Conservation (phyloP, 176 grass and related monocot genomes). For the Carex littledalei region DNA sequence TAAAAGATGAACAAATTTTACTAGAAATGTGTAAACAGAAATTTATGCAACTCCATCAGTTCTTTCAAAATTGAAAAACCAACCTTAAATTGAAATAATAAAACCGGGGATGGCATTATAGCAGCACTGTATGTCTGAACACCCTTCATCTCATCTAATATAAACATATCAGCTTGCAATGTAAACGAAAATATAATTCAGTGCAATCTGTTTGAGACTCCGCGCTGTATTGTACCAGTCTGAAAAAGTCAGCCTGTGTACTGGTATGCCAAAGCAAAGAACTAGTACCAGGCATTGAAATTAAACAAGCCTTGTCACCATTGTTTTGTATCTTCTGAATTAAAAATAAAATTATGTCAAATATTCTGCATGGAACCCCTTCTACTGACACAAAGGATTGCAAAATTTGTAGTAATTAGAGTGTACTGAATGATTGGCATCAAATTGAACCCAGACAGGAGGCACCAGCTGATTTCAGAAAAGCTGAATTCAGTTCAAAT, state of each 20-base stretch:
- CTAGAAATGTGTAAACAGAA: neutral
- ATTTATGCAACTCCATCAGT: neutral
- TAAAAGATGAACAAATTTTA: neutral
- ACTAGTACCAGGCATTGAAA: neutral
- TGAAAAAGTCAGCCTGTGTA: neutral
- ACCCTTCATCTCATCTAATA: constrained; percentile 59
- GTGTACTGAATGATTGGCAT: neutral
- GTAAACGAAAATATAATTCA: no score
- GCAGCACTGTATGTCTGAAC: constrained; percentile 40
- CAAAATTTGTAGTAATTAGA: neutral
- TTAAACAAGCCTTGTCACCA: constrained; percentile 16
- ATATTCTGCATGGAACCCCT: neutral
- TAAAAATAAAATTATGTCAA: neutral
- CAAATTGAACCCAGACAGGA: neutral
- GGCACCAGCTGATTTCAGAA: neutral
- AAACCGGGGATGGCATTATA: constrained; percentile 78
- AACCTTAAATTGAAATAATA: constrained; percentile 91
- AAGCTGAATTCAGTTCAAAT: neutral
- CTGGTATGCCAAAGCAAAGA: neutral
- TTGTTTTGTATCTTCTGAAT: constrained; percentile 7
- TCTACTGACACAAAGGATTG: neutral
- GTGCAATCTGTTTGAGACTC: neutral
- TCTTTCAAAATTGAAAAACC: neutral
- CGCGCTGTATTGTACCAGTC: neutral
- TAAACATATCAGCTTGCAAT: no score